A percentile compares a stretch with the other conserved stretches of the same genome.
Conservation (phyloP, 768 basidiomycete genomes). For the Trametes elegans region DNA sequence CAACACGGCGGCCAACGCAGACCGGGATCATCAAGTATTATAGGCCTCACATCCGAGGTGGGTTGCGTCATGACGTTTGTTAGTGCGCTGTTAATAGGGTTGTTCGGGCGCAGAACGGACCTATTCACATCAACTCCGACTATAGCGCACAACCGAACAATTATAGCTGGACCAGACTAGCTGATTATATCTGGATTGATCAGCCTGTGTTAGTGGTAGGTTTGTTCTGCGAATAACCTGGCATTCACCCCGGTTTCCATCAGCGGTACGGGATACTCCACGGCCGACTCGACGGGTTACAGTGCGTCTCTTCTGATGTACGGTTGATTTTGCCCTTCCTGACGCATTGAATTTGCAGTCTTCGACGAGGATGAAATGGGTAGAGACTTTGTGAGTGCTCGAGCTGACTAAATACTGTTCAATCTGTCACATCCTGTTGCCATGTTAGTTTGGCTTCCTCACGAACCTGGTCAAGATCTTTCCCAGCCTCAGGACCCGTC, state of each 20-base stretch:
- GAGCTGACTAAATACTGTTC: not conserved
- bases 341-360: conserved; percentile 11
- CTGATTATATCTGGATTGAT: conserved; percentile 74
- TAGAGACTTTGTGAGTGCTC: conserved; percentile 40
- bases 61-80: conserved; percentile 10
- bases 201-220: conserved; percentile 53
- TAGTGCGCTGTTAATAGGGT: not conserved
- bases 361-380: conserved; percentile 64
- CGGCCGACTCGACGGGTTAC: conserved; percentile 59
- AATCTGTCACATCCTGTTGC: not conserved
- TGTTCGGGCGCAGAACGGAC: conserved; percentile 54
- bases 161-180: conserved; percentile 56
- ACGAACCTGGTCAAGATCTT: conserved; percentile 72
- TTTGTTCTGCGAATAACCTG: not conserved
- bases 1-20: conserved; percentile 28
- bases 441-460: conserved; percentile 64
- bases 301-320: conserved; percentile 25
- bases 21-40: conserved; percentile 69
- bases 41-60: conserved; percentile 59
- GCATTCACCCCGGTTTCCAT: conserved; percentile 13
- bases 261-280: conserved; percentile 63
- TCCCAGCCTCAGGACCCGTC: conserved; percentile 63
- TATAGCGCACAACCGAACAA: conserved; percentile 49
- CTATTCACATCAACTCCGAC: conserved; percentile 54
- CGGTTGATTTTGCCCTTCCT: not conserved